Conservation (phyloP, 257 asterid genomes). For the Cordia subcordata region DNA sequence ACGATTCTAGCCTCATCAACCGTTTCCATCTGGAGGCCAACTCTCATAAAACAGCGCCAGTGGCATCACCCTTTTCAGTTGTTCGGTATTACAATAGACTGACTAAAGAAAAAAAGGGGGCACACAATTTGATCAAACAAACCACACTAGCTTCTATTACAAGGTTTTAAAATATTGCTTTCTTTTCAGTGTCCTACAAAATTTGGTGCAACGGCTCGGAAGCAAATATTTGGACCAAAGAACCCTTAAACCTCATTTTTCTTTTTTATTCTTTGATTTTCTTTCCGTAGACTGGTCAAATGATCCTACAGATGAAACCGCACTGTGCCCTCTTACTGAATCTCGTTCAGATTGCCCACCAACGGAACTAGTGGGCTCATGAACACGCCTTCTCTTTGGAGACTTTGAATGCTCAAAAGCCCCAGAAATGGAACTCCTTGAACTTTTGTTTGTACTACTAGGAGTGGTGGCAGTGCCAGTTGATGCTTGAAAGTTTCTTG, state of each 20-base stretch:
- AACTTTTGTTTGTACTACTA: slow-evolving; percentile 37
- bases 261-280: slow-evolving; percentile 40
- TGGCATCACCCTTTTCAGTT: too few relatives aligned
- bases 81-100: too few relatives aligned
- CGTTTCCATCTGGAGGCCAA: too few relatives aligned
- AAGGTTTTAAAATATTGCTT: too few relatives aligned
- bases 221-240: background rate
- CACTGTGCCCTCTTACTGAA: slow-evolving; percentile 46
- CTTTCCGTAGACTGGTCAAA: slow-evolving; percentile 36
- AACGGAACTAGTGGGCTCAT: slow-evolving; percentile 22
- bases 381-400: slow-evolving; percentile 39
- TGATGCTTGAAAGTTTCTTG: slow-evolving; percentile 23
- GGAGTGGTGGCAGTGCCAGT: slow-evolving; percentile 36
- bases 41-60: too few relatives aligned
- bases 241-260: slow-evolving; percentile 21
- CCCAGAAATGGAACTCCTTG: slow-evolving; percentile 37
- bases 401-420: slow-evolving; percentile 26
- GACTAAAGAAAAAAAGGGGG: too few relatives aligned
- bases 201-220: too few relatives aligned
- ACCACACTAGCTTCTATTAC: too few relatives aligned
- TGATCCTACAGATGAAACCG: slow-evolving; percentile 43
- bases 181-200: too few relatives aligned
- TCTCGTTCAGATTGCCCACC: slow-evolving; percentile 31
- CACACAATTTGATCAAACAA: too few relatives aligned
- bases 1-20: too few relatives aligned